phyloP scores from a whole-genome alignment of 2,329 filamentous ascomycete species.

The Coniochaeta sp. region DNA sequence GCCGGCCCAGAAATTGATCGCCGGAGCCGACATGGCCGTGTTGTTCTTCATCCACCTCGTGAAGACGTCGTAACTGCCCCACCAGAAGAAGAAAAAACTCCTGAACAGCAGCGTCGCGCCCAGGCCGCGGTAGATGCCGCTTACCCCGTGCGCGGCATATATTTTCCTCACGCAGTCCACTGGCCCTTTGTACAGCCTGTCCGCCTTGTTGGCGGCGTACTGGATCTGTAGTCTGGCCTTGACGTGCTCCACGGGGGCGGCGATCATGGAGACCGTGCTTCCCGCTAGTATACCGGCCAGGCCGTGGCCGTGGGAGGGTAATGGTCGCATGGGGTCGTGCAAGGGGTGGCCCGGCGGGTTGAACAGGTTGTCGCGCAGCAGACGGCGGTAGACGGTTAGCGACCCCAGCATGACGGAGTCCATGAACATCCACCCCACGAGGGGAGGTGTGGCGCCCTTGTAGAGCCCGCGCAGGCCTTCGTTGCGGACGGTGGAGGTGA shows the following conservation, averaged over 20 bases:
- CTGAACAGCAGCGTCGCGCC: slow-evolving; percentile 81
- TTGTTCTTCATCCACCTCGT: slow-evolving; percentile 58
- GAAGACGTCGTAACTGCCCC: slow-evolving; percentile 88
- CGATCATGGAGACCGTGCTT: slow-evolving; percentile 84
- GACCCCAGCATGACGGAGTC: slow-evolving; percentile 87
- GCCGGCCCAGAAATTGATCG: slow-evolving; percentile 95
- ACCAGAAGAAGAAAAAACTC: slow-evolving; percentile 96
- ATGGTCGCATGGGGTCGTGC: slow-evolving; percentile 30
- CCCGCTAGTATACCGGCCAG: slow-evolving; percentile 84
- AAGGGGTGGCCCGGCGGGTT: slow-evolving; percentile 35
- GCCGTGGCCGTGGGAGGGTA: slow-evolving; percentile 77
- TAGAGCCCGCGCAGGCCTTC: slow-evolving; percentile 84
- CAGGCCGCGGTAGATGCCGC: slow-evolving; percentile 81
- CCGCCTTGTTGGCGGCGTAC: slow-evolving; percentile 72
- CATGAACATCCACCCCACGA: slow-evolving; percentile 99
- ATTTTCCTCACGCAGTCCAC: slow-evolving; percentile 75
- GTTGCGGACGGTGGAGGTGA: slow-evolving; percentile 74
- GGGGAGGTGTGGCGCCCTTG: slow-evolving; percentile 86
- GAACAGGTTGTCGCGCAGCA: slow-evolving; percentile 78
- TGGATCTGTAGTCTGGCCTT: slow-evolving; percentile 93
- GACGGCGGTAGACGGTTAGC: slow-evolving; percentile 78
- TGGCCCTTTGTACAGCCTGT: slow-evolving; percentile 77
- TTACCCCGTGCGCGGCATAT: slow-evolving; percentile 62
- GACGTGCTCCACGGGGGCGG: slow-evolving; percentile 89
- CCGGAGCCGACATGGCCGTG: slow-evolving; percentile 67